Evolutionary conservation across 257 asterid species (phyloP).

Genomic region (Rhazya stricta): DNA sequence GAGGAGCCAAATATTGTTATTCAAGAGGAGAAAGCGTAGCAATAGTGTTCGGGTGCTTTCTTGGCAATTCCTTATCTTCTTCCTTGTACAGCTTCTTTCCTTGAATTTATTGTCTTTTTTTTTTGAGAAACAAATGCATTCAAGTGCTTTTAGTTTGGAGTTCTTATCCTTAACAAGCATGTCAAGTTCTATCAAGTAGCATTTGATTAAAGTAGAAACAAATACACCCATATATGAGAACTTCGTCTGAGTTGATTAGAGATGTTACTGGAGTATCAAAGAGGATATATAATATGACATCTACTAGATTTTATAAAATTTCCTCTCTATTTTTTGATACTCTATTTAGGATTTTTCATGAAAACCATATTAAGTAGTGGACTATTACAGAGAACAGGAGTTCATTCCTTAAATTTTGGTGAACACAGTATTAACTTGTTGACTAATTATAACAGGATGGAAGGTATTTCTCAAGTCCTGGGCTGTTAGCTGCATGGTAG

Average conservation of each 20-base stretch:
- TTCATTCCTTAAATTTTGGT: no score
- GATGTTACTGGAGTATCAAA: neutral
- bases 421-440: neutral
- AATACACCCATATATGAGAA: neutral
- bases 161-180: neutral
- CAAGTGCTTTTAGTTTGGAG: neutral
- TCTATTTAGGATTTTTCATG: neutral
- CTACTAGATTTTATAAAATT: neutral
- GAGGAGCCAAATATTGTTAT: no score
- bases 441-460: neutral
- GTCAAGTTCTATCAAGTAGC: neutral
- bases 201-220: no score
- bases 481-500: neutral
- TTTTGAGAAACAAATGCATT: neutral
- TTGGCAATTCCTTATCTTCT: neutral
- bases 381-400: no score
- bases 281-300: neutral
- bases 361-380: neutral
- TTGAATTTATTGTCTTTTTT: no score
- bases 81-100: neutral
- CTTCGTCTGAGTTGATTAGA: neutral
- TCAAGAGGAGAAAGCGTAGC: neutral
- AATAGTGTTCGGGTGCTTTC: neutral
- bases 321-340: neutral
- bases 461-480: neutral